Base-by-base conservation (phyloP, 1,284 basidiomycete species). In the Boletellus deceptivus region DNA sequence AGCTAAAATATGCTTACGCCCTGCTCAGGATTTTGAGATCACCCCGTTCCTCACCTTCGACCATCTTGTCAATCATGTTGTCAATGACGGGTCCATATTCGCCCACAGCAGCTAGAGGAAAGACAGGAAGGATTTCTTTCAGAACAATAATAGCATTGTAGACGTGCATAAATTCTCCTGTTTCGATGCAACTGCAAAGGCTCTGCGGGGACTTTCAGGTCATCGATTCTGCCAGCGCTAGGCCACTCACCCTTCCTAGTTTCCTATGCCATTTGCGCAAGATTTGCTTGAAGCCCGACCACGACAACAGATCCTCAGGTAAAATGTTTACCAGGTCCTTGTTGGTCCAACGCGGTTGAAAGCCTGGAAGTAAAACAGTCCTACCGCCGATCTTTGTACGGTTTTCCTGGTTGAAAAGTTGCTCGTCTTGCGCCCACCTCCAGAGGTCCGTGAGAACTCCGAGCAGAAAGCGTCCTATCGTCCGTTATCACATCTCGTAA, bases 161-260 rank as follows among this genome's bases (percentile, higher is more conserved):
- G 50, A 96, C 89, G 62, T 93, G 91, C 89, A 96, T 94, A 68
- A 93, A 97, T 62, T 94, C 93, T 59, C 86, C 85, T 2, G 82
- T 82, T 65, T 82, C 76, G 45, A 88, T 80, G 59, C 81, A 84
- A 40, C 80, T 82, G 24, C 74, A 71, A 55, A 89, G 78, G 55
- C 75, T 78, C 84, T 89, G 55, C 6, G 53, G 48, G 50, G 50
- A 16, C 44, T 17, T 14, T 52, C 44, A 55, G 46, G 46, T 35
- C 31, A 43, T n/a, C 27, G 37, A 35, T 40, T 3, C 6, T 29
- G 22, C 22, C 38, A 33, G 5, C 31, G 55, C 25, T 48, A 22
- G 18, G 43, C 18, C 25, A 53, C 52, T 17, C 62, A 86, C 88
- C 69, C 78, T 78, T 48, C 72, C 74, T 18, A 96, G 67, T 59